Evolutionary conservation across 768 basidiomycete species (phyloP).

Genomic region (Lyophyllum decastes): DNA sequence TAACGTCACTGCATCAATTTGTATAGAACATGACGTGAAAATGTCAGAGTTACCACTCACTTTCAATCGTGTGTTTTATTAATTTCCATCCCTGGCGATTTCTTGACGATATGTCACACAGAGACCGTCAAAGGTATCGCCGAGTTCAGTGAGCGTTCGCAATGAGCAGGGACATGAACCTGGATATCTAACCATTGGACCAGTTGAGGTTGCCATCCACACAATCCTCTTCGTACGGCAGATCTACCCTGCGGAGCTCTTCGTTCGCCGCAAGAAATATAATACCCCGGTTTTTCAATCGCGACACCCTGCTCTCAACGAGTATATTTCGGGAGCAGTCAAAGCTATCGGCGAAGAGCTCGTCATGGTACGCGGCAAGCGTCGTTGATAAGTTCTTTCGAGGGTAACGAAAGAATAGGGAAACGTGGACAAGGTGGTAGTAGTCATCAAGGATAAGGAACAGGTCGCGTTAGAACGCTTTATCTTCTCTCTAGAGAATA

Average conservation of each 20-base stretch:
- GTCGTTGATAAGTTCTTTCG: background rate
- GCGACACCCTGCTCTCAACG: constrained; percentile 85
- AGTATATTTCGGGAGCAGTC: constrained; percentile 87
- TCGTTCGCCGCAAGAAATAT: constrained; percentile 86
- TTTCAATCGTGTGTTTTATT: constrained; percentile 31
- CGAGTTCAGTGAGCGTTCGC: constrained; percentile 68
- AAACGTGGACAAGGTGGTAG: constrained; percentile 73
- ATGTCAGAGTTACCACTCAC: constrained; percentile 33
- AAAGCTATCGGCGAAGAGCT: constrained; percentile 84
- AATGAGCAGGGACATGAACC: background rate
- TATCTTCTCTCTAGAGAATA: constrained; percentile 82
- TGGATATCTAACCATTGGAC: background rate
- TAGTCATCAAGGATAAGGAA: constrained; percentile 83
- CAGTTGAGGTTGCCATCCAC: constrained; percentile 95
- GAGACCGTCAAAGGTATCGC: constrained; percentile 66
- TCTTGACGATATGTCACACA: constrained; percentile 24
- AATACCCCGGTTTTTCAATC: constrained; percentile 91
- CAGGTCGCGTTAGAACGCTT: constrained; percentile 87
- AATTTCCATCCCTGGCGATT: background rate
- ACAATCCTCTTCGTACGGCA: constrained; percentile 89
- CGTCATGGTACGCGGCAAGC: constrained; percentile 44
- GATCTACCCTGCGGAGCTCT: constrained; percentile 87
- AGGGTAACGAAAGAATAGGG: constrained; percentile 48
- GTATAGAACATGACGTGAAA: constrained; percentile 6
- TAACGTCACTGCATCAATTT: too few relatives aligned